phyloP scores from a whole-genome alignment of 108 stramenopile species.

The Skeletonema tropicum region DNA sequence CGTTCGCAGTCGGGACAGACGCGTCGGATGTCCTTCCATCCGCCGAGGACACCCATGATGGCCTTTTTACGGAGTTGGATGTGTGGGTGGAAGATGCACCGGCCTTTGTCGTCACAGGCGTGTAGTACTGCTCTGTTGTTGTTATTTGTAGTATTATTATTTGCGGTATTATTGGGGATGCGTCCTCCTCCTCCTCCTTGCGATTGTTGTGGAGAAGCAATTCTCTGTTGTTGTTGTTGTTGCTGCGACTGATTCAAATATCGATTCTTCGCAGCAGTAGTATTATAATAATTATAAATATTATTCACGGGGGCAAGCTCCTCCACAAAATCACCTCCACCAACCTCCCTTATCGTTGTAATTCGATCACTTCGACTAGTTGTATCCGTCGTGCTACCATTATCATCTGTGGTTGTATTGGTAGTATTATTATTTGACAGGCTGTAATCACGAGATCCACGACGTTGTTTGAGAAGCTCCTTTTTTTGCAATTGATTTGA shows the following conservation, averaged over 20 bases:
- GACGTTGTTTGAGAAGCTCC: too few species aligned
- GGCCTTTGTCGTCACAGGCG: slow-evolving; percentile 37
- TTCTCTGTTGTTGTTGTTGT: background rate
- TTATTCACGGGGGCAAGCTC: background rate
- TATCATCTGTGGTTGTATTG: background rate
- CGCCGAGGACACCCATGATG: slow-evolving; percentile 30
- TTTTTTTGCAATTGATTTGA: background rate
- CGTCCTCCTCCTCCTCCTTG: background rate
- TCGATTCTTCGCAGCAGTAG: background rate
- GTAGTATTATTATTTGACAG: too few species aligned
- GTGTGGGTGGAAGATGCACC: slow-evolving; percentile 44
- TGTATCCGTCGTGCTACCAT: background rate
- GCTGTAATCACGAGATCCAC: too few species aligned
- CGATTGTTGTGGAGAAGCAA: background rate
- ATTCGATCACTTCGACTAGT: background rate
- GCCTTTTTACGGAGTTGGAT: slow-evolving; percentile 47
- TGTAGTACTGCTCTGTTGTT: background rate
- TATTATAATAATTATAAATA: background rate
- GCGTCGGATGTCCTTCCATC: slow-evolving; percentile 43
- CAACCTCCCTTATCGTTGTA: background rate
- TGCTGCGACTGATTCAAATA: background rate
- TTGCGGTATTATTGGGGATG: background rate
- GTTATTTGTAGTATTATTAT: too few species aligned
- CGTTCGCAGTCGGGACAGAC: slow-evolving; percentile 47
- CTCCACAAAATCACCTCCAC: background rate